Conservation (phyloP, 345 rosid genomes). For the Corchorus olitorius region DNA sequence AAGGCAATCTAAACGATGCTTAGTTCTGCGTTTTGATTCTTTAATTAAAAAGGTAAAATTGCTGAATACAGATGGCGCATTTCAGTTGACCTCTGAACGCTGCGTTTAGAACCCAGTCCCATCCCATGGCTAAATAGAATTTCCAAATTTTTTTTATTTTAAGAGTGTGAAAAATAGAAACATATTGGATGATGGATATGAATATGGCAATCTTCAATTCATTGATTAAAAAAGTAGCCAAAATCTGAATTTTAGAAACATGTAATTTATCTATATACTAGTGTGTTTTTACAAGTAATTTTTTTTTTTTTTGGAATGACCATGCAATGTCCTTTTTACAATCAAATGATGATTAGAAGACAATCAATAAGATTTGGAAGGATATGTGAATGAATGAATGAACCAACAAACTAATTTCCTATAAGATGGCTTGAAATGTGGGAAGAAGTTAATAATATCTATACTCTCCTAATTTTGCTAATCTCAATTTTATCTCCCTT, state of each 20-base stretch:
- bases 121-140: too few species aligned
- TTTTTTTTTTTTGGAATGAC: neutral
- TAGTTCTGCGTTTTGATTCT: neutral
- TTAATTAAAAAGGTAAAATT: too few species aligned
- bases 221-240: neutral
- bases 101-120: too few species aligned
- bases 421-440: neutral
- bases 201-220: neutral
- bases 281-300: neutral
- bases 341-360: neutral
- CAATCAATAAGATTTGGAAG: neutral
- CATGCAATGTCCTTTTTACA: neutral
- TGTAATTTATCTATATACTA: neutral
- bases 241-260: neutral
- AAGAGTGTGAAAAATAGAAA: too few species aligned
- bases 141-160: too few species aligned
- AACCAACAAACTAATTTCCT: conserved; percentile 11
- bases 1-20: neutral
- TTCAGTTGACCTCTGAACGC: too few species aligned
- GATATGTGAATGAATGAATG: conserved; percentile 14
- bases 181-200: too few species aligned
- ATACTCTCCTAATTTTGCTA: neutral
- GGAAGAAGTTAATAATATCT: neutral
- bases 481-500: conserved; percentile 22
- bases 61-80: too few species aligned